Conservation (phyloP, 495 filamentous ascomycete genomes). For the Glarea lozoyensis region DNA sequence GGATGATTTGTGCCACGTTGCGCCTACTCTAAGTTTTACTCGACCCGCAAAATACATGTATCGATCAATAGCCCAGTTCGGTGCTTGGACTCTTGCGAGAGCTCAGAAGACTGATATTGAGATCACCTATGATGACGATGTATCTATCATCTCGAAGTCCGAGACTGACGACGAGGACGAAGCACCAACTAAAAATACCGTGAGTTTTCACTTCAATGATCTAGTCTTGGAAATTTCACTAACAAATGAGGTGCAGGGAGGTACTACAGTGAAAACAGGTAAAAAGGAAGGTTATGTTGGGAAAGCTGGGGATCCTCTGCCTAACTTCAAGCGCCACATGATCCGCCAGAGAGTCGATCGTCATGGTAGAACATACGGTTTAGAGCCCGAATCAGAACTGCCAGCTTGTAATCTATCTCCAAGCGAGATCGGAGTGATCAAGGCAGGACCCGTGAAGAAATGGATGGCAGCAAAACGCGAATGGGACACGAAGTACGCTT, state of each 20-base stretch:
- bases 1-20: constrained; percentile 90
- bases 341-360: constrained; percentile 79
- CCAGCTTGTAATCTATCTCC: constrained; percentile 50
- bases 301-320: constrained; percentile 73
- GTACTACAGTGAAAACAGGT: constrained; percentile 1
- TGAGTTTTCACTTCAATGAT: not conserved
- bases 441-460: constrained; percentile 67
- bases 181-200: constrained; percentile 18
- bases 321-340: constrained; percentile 73
- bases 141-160: constrained; percentile 62
- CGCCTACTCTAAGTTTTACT: constrained; percentile 83
- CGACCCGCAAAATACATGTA: constrained; percentile 94
- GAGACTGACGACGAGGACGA: constrained; percentile 36
- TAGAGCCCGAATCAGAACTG: constrained; percentile 54
- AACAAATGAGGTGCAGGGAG: constrained; percentile 3
- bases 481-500: constrained; percentile 63
- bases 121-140: constrained; percentile 66
- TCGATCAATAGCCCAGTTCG: constrained; percentile 80
- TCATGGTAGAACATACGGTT: constrained; percentile 58
- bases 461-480: constrained; percentile 66
- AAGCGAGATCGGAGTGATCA: constrained; percentile 66
- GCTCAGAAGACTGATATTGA: constrained; percentile 74
- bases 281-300: constrained; percentile 42
- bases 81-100: constrained; percentile 77
- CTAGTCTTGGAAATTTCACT: not conserved